Percentiles rank a stretch among this genome's conserved stretches.
Evolutionary conservation across 495 filamentous ascomycete genomes (phyloP).

Genomic region (Daldinia loculata): DNA sequence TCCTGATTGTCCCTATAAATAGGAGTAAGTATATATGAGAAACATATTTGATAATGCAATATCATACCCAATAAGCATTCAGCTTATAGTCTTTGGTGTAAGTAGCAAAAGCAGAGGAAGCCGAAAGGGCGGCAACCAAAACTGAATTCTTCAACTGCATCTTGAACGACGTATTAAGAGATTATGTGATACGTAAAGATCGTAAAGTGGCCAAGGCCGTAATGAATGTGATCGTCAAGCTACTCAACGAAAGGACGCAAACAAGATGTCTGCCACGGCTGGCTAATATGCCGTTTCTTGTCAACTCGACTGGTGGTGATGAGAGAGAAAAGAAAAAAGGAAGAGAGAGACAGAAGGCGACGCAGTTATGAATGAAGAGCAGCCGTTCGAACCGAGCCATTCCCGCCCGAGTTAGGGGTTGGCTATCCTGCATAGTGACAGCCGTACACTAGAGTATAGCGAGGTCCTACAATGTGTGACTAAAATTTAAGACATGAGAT

Average conservation of each 20-base stretch:
- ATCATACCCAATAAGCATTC: conserved; percentile 43
- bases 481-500: conserved; percentile 8
- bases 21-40: conserved; percentile 18
- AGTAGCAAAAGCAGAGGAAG: conserved; percentile 41
- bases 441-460: conserved; percentile 7
- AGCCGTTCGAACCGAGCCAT: conserved; percentile 12
- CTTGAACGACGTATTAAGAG: conserved; percentile 40
- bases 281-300: conserved; percentile 50
- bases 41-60: neutral
- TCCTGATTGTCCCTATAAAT: conserved; percentile 47
- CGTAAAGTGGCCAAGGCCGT: conserved; percentile 46
- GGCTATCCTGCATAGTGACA: conserved; percentile 9
- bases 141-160: conserved; percentile 50
- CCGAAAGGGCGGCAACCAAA: conserved; percentile 48
- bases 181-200: conserved; percentile 40
- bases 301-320: conserved; percentile 45
- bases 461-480: conserved; percentile 21
- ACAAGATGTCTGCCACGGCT: conserved; percentile 55
- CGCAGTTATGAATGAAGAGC: conserved; percentile 13
- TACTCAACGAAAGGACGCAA: conserved; percentile 59
- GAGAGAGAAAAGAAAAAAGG: conserved; percentile 18
- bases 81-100: conserved; percentile 46
- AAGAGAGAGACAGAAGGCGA: conserved; percentile 9
- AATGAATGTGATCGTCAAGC: conserved; percentile 46
- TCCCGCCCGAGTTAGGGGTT: conserved; percentile 6